A percentile compares a stretch with the other conserved stretches of the same genome.
phyloP scores from a whole-genome alignment of 1,284 basidiomycete genomes.

The Marasmius oreades region DNA sequence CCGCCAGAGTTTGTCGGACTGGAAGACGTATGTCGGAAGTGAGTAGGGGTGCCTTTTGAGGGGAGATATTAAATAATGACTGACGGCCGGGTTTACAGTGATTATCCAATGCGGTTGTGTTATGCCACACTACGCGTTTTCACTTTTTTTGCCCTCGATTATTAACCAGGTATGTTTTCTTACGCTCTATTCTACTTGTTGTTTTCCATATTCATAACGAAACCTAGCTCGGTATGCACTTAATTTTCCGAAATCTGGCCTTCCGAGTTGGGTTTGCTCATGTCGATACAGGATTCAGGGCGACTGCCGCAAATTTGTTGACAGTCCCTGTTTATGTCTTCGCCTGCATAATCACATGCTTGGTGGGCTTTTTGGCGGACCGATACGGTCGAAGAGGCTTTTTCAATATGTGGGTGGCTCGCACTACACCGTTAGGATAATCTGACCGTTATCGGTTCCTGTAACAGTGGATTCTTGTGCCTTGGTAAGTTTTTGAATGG shows the following conservation, averaged over 20 bases:
- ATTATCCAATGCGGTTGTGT: constrained; percentile 53
- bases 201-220: constrained; percentile 10
- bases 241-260: constrained; percentile 15
- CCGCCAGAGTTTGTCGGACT: constrained; percentile 56
- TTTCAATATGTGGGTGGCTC: constrained; percentile 53
- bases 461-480: constrained; percentile 28
- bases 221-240: constrained; percentile 41
- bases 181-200: background rate
- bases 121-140: constrained; percentile 70
- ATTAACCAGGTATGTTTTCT: constrained; percentile 50
- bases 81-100: constrained; percentile 34
- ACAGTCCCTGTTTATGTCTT: constrained; percentile 67
- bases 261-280: background rate
- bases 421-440: background rate
- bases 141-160: constrained; percentile 70
- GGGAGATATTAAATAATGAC: constrained; percentile 6
- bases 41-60: constrained; percentile 19
- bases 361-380: constrained; percentile 62
- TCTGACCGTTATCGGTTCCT: background rate
- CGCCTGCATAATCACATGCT: constrained; percentile 63
- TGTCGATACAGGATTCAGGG: constrained; percentile 51
- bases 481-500: constrained; percentile 34
- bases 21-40: constrained; percentile 75
- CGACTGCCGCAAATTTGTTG: constrained; percentile 71
- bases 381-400: constrained; percentile 54